phyloP scores from a whole-genome alignment of 306 rosid species.

The Gillenia trifoliata region DNA sequence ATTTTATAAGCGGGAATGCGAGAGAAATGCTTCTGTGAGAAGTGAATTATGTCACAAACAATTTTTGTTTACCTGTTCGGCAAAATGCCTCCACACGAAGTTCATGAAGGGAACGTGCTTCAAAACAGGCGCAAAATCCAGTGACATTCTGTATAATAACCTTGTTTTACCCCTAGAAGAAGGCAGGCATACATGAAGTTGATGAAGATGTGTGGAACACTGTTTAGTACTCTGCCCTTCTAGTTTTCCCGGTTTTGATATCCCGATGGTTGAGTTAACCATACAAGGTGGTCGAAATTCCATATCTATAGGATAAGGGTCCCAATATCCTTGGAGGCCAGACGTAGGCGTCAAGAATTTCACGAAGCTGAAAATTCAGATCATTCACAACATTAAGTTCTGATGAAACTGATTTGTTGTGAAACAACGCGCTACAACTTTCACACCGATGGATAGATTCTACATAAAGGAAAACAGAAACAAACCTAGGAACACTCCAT shows the following conservation, averaged over 20 bases:
- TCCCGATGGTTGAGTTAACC: conserved; percentile 92
- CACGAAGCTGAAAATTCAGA: conserved; percentile 70
- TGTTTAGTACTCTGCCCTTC: conserved; percentile 71
- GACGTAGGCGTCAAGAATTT: conserved; percentile 85
- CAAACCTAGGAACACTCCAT: conserved; percentile 95
- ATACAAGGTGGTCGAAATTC: conserved; percentile 95
- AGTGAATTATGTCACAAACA: neutral
- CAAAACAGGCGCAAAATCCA: conserved; percentile 82
- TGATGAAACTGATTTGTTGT: neutral
- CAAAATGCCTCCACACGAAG: conserved; percentile 78
- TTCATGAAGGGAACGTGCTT: conserved; percentile 80
- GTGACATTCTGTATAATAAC: conserved; percentile 83
- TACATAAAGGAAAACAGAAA: neutral
- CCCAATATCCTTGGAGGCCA: conserved; percentile 94
- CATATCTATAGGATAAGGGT: conserved; percentile 95
- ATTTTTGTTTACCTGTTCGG: conserved; percentile 65
- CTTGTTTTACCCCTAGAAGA: conserved; percentile 78
- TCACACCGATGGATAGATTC: neutral
- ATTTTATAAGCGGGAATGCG: neutral
- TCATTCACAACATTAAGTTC: conserved; percentile 5
- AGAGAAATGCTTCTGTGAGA: neutral
- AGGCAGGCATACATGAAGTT: conserved; percentile 91
- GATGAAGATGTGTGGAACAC: conserved; percentile 83
- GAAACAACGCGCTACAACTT: neutral
- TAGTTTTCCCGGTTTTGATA: conserved; percentile 88